Evolutionary conservation across 1,284 basidiomycete genomes (phyloP).

Genomic region (Fomitopsis schrenkii): DNA sequence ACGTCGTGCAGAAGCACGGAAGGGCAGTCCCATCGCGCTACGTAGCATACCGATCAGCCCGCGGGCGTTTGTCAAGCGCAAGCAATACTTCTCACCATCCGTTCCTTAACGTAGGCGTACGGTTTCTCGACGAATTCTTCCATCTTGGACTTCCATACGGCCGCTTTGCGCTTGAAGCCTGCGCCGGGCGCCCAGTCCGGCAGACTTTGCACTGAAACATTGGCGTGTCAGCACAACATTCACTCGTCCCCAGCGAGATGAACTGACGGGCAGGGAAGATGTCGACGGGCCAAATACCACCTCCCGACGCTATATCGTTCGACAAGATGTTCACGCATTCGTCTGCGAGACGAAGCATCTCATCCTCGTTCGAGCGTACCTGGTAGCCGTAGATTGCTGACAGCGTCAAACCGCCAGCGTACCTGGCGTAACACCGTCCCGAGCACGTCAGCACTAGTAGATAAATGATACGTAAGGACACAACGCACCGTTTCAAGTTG

Average conservation of each 20-base stretch:
- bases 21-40: conserved; percentile 40
- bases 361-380: conserved; percentile 45
- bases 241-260: not conserved
- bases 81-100: conserved; percentile 34
- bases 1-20: conserved; percentile 57
- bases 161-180: conserved; percentile 43
- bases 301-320: conserved; percentile 58
- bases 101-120: conserved; percentile 52
- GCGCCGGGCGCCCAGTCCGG: conserved; percentile 33
- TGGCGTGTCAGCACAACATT: not conserved
- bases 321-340: conserved; percentile 57
- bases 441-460: not conserved
- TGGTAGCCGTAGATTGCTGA: conserved; percentile 65
- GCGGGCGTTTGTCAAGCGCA: not conserved
- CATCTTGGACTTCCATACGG: conserved; percentile 60
- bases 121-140: conserved; percentile 64
- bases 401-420: conserved; percentile 59
- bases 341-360: conserved; percentile 54
- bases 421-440: conserved; percentile 25
- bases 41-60: not conserved
- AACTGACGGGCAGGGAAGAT: conserved; percentile 39
- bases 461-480: not conserved
- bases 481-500: conserved; percentile 24
- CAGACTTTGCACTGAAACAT: conserved; percentile 24
- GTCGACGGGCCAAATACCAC: conserved; percentile 69